These are phyloP conservation scores for Beauveria scarabaeidicola DNA, from an alignment of 2,329 filamentous ascomycete species.

Conservation along the genomic window DNA sequence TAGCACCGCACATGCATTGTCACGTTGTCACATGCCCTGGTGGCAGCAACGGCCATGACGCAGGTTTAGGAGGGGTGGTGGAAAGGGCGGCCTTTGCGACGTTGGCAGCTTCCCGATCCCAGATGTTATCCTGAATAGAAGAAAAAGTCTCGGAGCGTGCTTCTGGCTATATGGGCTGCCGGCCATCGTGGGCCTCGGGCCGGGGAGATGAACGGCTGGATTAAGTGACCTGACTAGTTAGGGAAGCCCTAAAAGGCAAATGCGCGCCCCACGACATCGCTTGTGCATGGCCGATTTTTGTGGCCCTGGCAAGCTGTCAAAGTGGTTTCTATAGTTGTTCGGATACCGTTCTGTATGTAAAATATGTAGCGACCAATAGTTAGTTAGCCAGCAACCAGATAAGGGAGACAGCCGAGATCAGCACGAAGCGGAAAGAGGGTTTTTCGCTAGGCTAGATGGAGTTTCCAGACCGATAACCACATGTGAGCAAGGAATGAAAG, in stretches of 20 bases:
- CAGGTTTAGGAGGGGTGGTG: background rate
- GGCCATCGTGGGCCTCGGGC: constrained; percentile 1
- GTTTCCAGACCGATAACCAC: background rate
- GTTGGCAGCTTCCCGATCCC: background rate
- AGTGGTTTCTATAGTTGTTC: background rate
- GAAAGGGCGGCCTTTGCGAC: background rate
- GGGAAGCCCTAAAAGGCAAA: background rate
- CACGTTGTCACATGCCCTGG: background rate
- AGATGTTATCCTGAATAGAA: background rate
- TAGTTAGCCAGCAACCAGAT: background rate
- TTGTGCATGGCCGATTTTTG: background rate
- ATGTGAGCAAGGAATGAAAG: background rate
- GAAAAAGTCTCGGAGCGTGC: background rate
- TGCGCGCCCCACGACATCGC: constrained; percentile 4
- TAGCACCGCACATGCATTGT: background rate
- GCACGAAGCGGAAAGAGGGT: background rate
- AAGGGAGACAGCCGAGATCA: background rate
- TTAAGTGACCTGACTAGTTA: background rate
- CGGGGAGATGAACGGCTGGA: background rate
- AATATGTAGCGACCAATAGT: background rate
- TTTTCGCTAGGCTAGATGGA: background rate
- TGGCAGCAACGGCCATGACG: background rate
- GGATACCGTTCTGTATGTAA: background rate
- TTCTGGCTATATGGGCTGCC: background rate
- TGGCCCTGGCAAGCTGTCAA: constrained; percentile 2